Percentiles rank a stretch among this genome's conserved stretches.
Conservation (phyloP, 768 basidiomycete species). For the Lentinula aciculospora region DNA sequence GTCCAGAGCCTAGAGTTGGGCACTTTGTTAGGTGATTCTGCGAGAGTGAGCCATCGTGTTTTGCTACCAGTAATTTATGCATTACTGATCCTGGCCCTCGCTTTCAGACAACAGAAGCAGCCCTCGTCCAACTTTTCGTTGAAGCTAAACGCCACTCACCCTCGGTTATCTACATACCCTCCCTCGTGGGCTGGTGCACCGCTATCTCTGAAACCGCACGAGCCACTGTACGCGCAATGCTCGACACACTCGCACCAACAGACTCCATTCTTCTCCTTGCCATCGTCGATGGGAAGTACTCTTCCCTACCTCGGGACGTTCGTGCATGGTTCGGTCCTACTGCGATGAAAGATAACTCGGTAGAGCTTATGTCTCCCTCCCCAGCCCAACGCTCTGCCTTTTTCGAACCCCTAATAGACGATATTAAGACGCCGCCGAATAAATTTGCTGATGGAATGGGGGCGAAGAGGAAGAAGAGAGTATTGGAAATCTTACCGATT, state of each 20-base stretch:
- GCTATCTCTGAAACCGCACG: conserved; percentile 82
- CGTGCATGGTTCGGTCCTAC: conserved; percentile 85
- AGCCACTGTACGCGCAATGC: conserved; percentile 82
- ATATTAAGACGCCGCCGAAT: conserved; percentile 72
- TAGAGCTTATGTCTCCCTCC: conserved; percentile 53
- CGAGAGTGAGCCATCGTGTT: conserved; percentile 52
- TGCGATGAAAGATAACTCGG: conserved; percentile 53
- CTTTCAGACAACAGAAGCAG: conserved; percentile 78
- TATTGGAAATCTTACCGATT: conserved; percentile 80
- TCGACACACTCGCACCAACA: conserved; percentile 85
- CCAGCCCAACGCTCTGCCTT: conserved; percentile 59
- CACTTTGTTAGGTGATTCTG: conserved; percentile 81
- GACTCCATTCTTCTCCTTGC: conserved; percentile 94
- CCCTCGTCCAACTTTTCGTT: conserved; percentile 90
- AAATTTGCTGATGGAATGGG: conserved; percentile 81
- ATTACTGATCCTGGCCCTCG: too few species aligned
- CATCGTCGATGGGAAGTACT: conserved; percentile 73
- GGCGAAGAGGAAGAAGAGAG: conserved; percentile 64
- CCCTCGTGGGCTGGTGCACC: conserved; percentile 78
- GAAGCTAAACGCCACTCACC: conserved; percentile 98
- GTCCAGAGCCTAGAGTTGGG: conserved; percentile 92
- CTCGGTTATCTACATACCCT: conserved; percentile 92
- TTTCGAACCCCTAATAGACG: conserved; percentile 68
- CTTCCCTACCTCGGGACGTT: conserved; percentile 74
- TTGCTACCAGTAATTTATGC: too few species aligned